Evolutionary conservation across 1,284 basidiomycete genomes (phyloP).

Genomic region (Melampsora occidentalis): DNA sequence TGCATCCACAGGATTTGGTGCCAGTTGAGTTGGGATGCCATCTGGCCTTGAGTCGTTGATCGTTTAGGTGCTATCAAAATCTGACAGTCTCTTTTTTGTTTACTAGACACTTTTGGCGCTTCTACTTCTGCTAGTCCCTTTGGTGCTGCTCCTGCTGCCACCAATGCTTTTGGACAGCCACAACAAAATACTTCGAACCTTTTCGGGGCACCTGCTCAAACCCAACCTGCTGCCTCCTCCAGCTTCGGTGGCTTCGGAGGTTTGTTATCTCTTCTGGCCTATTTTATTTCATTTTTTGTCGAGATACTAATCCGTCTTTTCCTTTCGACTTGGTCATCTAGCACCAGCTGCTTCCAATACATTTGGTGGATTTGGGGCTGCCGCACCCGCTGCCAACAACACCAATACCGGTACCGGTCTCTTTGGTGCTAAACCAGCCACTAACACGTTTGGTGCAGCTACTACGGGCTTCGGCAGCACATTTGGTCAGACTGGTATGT

Average conservation of each 20-base stretch:
- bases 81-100: not conserved
- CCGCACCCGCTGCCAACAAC: slow-evolving; percentile 14
- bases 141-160: slow-evolving; percentile 24
- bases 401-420: slow-evolving; percentile 17
- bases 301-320: not conserved
- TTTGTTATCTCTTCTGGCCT: slow-evolving; percentile 11
- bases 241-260: slow-evolving; percentile 38
- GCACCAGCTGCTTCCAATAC: slow-evolving; percentile 20
- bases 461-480: slow-evolving; percentile 30
- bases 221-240: slow-evolving; percentile 27
- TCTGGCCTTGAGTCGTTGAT: not conserved
- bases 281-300: not conserved
- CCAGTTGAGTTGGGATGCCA: slow-evolving; percentile 21
- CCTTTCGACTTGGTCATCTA: not conserved
- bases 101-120: slow-evolving; percentile 34
- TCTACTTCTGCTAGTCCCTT: slow-evolving; percentile 22
- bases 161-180: slow-evolving; percentile 40
- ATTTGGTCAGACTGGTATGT: slow-evolving; percentile 32
- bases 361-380: slow-evolving; percentile 39
- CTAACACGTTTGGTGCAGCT: slow-evolving; percentile 19
- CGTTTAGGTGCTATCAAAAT: not conserved
- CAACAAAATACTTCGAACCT: slow-evolving; percentile 33
- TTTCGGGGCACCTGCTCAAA: slow-evolving; percentile 37
- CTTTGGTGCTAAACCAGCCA: slow-evolving; percentile 35
- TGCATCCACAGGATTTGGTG: slow-evolving; percentile 31